A percentile compares a stretch with the other conserved stretches of the same genome.
phyloP scores from a whole-genome alignment of 805 yeast genomes.

The Wickerhamiella qilinensis region DNA sequence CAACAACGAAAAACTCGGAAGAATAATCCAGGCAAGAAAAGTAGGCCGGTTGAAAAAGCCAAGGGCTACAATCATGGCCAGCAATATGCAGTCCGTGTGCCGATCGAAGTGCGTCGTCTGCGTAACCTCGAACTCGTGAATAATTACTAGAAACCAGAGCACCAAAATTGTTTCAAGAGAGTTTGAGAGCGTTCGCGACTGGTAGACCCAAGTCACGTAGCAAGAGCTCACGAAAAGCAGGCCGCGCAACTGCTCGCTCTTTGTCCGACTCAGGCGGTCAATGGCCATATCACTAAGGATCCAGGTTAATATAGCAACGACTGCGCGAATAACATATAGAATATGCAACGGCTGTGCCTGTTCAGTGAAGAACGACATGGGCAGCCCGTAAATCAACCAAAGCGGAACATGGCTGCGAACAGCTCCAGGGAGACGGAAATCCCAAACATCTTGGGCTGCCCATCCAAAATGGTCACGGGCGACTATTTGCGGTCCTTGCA shows the following conservation, averaged over 20 bases:
- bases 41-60: conserved; percentile 81
- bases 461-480: conserved; percentile 29
- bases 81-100: conserved; percentile 24
- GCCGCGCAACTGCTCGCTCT: conserved; percentile 29
- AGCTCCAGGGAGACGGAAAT: conserved; percentile 40
- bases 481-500: conserved; percentile 73
- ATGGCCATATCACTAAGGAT: conserved; percentile 27
- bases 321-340: conserved; percentile 39
- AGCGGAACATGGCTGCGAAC: conserved; percentile 61
- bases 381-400: conserved; percentile 47
- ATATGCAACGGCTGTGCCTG: conserved; percentile 31
- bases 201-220: conserved; percentile 63
- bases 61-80: conserved; percentile 38
- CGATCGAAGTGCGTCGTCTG: conserved; percentile 14
- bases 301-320: conserved; percentile 26
- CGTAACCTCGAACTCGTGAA: conserved; percentile 24
- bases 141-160: conserved; percentile 32
- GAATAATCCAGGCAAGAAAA: conserved; percentile 52
- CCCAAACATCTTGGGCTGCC: conserved; percentile 62
- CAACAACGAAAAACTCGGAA: conserved; percentile 40
- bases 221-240: conserved; percentile 32
- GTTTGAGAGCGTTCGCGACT: conserved; percentile 82
- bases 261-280: conserved; percentile 32
- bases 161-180: conserved; percentile 48
- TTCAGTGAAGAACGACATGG: conserved; percentile 31